Evolutionary conservation across 2,329 filamentous ascomycete species (phyloP).

Genomic region (Neospermospora avenae): DNA sequence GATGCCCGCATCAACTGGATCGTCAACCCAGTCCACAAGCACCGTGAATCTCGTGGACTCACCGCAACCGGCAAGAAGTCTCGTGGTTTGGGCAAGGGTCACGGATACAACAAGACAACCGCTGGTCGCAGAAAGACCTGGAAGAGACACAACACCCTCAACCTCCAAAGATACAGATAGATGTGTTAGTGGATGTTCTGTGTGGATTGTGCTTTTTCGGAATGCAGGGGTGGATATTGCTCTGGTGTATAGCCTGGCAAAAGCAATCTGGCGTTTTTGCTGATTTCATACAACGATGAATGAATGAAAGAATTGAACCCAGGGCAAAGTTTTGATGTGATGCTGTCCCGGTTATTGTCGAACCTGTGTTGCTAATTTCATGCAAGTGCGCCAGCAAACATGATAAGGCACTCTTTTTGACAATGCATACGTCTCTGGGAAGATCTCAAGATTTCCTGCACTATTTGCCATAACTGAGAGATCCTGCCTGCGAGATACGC

Average conservation of each 20-base stretch:
- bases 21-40: constrained; percentile 99
- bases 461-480: too few species aligned
- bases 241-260: constrained; percentile 26
- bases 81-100: constrained; percentile 98
- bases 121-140: constrained; percentile 99
- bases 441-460: too few species aligned
- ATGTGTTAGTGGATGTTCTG: constrained; percentile 31
- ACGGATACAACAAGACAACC: constrained; percentile 98
- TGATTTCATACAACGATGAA: constrained; percentile 24
- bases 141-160: constrained; percentile 99
- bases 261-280: constrained; percentile 24
- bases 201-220: constrained; percentile 26
- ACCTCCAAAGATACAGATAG: constrained; percentile 96
- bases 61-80: constrained; percentile 99
- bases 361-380: not conserved
- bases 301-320: constrained; percentile 18
- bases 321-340: not conserved
- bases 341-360: not conserved
- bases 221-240: constrained; percentile 25
- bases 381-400: too few species aligned
- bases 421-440: too few species aligned
- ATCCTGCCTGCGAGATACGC: too few species aligned
- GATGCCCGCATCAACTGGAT: constrained; percentile 99
- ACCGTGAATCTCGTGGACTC: constrained; percentile 96
- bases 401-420: too few species aligned